Evolutionary conservation across 2,329 filamentous ascomycete genomes (phyloP).

Genomic region (Penicillium nordicum): DNA sequence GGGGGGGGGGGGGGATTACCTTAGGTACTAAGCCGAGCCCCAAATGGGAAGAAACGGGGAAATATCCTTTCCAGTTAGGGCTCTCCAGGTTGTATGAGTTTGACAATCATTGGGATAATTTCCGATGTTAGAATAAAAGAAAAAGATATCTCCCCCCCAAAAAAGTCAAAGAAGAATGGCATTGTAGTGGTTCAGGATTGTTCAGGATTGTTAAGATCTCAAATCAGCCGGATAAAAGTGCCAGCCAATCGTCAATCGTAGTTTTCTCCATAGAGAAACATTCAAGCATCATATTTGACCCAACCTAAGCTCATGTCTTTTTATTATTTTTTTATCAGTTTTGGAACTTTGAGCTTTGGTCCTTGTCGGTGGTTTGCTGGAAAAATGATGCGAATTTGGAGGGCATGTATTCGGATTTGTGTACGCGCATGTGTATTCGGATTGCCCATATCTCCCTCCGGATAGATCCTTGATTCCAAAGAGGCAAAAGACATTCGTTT

Average conservation of each 20-base stretch:
- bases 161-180: neutral
- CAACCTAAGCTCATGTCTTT: too few relatives aligned
- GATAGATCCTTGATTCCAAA: neutral
- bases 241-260: conserved; percentile 12
- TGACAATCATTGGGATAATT: neutral
- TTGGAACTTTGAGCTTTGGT: too few relatives aligned
- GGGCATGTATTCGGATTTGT: neutral
- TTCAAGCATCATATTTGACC: neutral
- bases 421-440: too few relatives aligned
- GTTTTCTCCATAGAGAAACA: neutral
- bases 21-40: neutral
- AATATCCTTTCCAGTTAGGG: too few relatives aligned
- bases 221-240: conserved; percentile 9
- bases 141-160: neutral
- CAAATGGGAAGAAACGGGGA: neutral
- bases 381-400: neutral
- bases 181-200: neutral
- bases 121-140: neutral
- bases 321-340: neutral
- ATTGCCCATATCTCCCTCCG: neutral
- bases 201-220: neutral
- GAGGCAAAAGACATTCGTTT: neutral
- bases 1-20: neutral
- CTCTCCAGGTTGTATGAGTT: neutral
- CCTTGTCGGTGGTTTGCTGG: neutral